These are phyloP conservation scores for Aspergillus sp. DNA, from an alignment of 2,329 filamentous ascomycete species.

Conservation along the genomic window DNA sequence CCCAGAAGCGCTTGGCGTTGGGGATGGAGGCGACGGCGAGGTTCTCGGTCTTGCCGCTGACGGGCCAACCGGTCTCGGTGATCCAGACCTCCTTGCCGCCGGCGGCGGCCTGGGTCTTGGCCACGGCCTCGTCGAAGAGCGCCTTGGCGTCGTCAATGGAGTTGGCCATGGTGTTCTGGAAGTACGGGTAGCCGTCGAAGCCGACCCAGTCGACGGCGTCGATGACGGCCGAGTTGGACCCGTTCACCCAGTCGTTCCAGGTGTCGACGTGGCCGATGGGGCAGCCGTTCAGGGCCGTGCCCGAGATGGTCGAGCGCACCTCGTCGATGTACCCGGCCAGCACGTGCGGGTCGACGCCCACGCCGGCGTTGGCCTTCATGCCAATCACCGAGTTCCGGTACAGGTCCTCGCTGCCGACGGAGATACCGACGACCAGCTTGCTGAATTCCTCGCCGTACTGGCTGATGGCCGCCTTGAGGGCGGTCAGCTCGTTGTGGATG, in stretches of 20 bases:
- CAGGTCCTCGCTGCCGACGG: conserved; percentile 81
- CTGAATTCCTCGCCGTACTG: conserved; percentile 65
- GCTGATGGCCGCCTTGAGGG: conserved; percentile 66
- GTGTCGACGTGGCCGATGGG: conserved; percentile 85
- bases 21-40: conserved; percentile 60
- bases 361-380: conserved; percentile 59
- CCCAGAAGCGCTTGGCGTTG: conserved; percentile 80
- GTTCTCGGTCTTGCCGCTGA: conserved; percentile 64
- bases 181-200: conserved; percentile 83
- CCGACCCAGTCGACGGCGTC: conserved; percentile 74
- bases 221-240: conserved; percentile 68
- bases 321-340: conserved; percentile 70
- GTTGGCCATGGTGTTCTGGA: conserved; percentile 68
- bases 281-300: conserved; percentile 54
- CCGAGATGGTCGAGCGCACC: conserved; percentile 62
- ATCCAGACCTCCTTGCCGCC: conserved; percentile 75
- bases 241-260: conserved; percentile 77
- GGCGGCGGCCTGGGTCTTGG: conserved; percentile 57
- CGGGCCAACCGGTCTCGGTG: conserved; percentile 86
- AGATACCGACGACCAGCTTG: conserved; percentile 70
- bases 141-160: conserved; percentile 61
- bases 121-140: conserved; percentile 68
- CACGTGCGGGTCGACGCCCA: conserved; percentile 61
- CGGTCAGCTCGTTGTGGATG: conserved; percentile 72
- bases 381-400: conserved; percentile 76